Percentiles rank a stretch among this genome's conserved stretches.
phyloP scores from a whole-genome alignment of 306 rosid species.

The Trifolium subterraneum region DNA sequence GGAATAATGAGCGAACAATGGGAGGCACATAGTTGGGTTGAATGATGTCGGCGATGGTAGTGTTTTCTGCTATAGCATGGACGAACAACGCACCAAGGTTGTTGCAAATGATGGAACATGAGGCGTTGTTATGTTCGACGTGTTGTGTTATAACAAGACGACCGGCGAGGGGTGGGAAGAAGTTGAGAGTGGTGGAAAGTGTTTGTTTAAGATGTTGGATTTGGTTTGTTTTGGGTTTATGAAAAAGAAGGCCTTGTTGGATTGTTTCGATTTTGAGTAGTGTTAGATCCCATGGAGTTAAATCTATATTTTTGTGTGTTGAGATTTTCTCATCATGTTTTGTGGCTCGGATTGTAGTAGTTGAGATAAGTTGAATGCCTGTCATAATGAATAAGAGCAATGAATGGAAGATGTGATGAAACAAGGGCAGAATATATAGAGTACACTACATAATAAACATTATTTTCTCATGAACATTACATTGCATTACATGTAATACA shows the following conservation, averaged over 20 bases:
- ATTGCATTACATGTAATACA: too few species aligned
- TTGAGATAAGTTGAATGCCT: background rate
- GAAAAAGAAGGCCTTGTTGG: conserved; percentile 51
- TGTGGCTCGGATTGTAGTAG: background rate
- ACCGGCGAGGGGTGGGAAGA: background rate
- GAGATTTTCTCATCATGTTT: too few species aligned
- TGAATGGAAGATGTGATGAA: too few species aligned
- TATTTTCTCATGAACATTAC: too few species aligned
- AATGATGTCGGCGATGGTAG: background rate
- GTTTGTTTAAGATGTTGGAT: conserved; percentile 27
- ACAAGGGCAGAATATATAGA: too few species aligned
- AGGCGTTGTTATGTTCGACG: background rate
- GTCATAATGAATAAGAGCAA: too few species aligned
- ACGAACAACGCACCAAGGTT: background rate
- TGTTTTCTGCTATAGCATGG: background rate
- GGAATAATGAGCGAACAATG: background rate
- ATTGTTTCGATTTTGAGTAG: background rate
- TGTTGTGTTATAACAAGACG: background rate
- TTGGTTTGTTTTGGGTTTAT: conserved; percentile 20
- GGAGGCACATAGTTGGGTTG: background rate
- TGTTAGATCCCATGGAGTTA: conserved; percentile 49
- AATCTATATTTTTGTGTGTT: background rate
- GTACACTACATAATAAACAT: too few species aligned
- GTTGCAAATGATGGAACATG: background rate
- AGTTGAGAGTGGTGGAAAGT: background rate